Percentiles rank a stretch among this genome's conserved stretches.
These are phyloP conservation scores for Diaporthe eres DNA, from an alignment of 2,329 filamentous ascomycete genomes.

Conservation along the genomic window DNA sequence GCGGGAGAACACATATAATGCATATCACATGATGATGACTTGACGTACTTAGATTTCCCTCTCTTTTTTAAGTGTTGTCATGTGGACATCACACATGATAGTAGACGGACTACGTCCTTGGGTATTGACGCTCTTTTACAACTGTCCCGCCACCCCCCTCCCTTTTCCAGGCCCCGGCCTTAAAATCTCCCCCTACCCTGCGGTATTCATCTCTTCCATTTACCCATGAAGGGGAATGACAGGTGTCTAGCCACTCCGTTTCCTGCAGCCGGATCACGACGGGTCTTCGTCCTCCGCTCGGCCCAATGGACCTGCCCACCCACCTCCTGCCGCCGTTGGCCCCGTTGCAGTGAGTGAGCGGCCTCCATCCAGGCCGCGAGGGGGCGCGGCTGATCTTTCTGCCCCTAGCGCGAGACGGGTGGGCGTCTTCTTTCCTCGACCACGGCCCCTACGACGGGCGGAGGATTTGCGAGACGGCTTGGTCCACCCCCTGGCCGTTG, in stretches of 20 bases:
- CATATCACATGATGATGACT: conserved; percentile 5
- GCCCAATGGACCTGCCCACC: background rate
- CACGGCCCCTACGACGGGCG: background rate
- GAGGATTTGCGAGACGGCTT: background rate
- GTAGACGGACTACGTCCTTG: background rate
- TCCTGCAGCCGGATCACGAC: background rate
- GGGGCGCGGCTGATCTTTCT: background rate
- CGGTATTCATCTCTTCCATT: background rate
- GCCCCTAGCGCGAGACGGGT: background rate
- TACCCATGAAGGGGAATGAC: background rate
- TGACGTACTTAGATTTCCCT: background rate
- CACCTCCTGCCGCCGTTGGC: background rate
- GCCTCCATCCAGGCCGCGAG: background rate
- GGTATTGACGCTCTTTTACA: background rate
- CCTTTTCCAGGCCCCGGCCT: background rate
- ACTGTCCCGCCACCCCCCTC: too few relatives aligned
- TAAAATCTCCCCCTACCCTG: background rate
- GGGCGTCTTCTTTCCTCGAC: background rate
- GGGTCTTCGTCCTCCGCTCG: background rate
- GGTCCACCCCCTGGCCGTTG: background rate
- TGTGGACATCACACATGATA: background rate
- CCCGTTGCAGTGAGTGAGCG: background rate
- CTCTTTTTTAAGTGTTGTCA: background rate
- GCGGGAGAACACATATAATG: background rate
- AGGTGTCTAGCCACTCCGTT: background rate